These are phyloP conservation scores for Metschnikowia cerradonensis DNA, from an alignment of 805 yeast genomes.

Conservation along the genomic window DNA sequence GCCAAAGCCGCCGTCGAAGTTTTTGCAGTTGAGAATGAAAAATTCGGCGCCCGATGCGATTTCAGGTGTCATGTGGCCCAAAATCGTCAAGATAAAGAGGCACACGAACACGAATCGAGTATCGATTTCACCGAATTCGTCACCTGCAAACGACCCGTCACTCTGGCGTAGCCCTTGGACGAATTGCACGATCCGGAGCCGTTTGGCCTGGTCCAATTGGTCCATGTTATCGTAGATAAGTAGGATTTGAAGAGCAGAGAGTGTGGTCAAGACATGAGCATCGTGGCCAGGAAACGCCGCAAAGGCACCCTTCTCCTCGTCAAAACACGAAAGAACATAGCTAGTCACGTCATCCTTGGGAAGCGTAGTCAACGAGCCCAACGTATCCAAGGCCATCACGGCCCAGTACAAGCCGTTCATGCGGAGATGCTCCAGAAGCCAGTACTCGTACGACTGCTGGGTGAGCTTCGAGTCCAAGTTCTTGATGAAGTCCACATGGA, in stretches of 20 bases:
- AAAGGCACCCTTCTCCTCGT: conserved; percentile 66
- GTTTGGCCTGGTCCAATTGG: conserved; percentile 25
- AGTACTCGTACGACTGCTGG: conserved; percentile 63
- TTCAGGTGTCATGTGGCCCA: conserved; percentile 57
- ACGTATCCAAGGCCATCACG: conserved; percentile 61
- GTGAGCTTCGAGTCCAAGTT: conserved; percentile 32
- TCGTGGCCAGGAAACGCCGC: conserved; percentile 90
- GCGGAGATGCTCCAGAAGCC: conserved; percentile 87
- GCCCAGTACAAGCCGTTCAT: conserved; percentile 97
- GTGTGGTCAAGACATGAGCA: conserved; percentile 77
- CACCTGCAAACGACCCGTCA: conserved; percentile 85
- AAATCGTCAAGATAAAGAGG: conserved; percentile 63
- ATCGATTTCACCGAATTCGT: conserved; percentile 86
- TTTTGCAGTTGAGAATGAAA: conserved; percentile 67
- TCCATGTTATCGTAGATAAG: conserved; percentile 55
- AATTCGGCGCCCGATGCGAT: conserved; percentile 58
- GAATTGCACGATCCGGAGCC: conserved; percentile 26
- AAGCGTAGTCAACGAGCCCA: conserved; percentile 53
- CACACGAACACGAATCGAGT: conserved; percentile 87
- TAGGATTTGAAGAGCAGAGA: conserved; percentile 82
- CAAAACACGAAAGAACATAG: conserved; percentile 70
- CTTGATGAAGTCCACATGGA: conserved; percentile 34
- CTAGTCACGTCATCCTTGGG: conserved; percentile 56
- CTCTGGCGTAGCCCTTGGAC: conserved; percentile 43
- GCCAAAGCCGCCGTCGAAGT: conserved; percentile 96